A percentile compares a stretch with the other conserved stretches of the same genome.
Conservation (phyloP, 768 basidiomycete genomes). For the Dendrothele bispora region DNA sequence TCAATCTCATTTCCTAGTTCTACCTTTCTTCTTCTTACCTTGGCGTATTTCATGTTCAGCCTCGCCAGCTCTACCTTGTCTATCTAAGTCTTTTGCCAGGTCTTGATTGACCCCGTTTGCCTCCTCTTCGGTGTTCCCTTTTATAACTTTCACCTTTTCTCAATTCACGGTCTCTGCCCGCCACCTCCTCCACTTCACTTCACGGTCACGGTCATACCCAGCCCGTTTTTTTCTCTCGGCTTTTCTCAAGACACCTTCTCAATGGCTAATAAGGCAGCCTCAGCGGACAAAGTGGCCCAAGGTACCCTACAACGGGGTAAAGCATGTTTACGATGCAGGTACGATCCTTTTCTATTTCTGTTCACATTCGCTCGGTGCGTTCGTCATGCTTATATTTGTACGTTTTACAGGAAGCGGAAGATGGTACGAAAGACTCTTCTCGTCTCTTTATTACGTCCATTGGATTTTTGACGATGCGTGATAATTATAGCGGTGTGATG, state of each 20-base stretch:
- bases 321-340: slow-evolving; percentile 76
- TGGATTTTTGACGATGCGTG: slow-evolving; percentile 13
- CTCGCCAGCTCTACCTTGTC: neutral
- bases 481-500: slow-evolving; percentile 67
- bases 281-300: slow-evolving; percentile 32
- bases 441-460: slow-evolving; percentile 2
- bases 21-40: slow-evolving; percentile 1
- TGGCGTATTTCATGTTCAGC: slow-evolving; percentile 5
- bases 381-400: slow-evolving; percentile 10
- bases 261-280: slow-evolving; percentile 50
- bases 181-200: neutral
- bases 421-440: slow-evolving; percentile 43
- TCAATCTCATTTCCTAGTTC: neutral
- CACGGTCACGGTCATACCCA: neutral
- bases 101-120: slow-evolving; percentile 1
- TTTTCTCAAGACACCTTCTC: slow-evolving; percentile 1
- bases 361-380: too few relatives aligned
- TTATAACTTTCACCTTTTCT: neutral
- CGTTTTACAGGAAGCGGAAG: slow-evolving; percentile 63
- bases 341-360: slow-evolving; percentile 17
- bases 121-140: too few relatives aligned
- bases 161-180: neutral
- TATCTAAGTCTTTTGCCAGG: neutral
- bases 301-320: slow-evolving; percentile 64
- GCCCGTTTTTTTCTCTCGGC: slow-evolving; percentile 6